phyloP scores from a whole-genome alignment of 768 basidiomycete genomes.

The Trametes maxima region DNA sequence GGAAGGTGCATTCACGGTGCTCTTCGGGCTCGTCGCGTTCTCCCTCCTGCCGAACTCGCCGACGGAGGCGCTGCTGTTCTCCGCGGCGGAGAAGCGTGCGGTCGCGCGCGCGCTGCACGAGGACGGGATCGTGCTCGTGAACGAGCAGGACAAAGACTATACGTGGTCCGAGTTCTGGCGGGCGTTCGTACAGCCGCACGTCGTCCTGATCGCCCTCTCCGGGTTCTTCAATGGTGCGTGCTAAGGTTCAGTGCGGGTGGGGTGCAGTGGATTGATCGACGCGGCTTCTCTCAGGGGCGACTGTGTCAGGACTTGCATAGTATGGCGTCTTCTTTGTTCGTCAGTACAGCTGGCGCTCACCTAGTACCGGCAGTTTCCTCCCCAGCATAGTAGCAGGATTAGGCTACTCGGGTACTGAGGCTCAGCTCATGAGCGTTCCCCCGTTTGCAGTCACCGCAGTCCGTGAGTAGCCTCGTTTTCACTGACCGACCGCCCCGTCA shows the following conservation, averaged over 20 bases:
- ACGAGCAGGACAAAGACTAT: constrained; percentile 11
- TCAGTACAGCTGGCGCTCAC: neutral
- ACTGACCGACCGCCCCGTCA: neutral
- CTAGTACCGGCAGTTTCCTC: constrained; percentile 23
- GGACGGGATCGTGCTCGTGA: constrained; percentile 15
- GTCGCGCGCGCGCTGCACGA: constrained; percentile 13
- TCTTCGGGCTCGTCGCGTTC: constrained; percentile 56
- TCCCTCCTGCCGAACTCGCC: constrained; percentile 45
- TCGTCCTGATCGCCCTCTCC: constrained; percentile 11
- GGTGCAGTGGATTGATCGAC: neutral
- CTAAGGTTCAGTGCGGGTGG: constrained; percentile 12
- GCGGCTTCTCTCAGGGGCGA: constrained; percentile 8
- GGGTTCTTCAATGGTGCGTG: constrained; percentile 47
- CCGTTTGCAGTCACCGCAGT: constrained; percentile 36
- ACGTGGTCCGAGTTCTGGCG: constrained; percentile 9
- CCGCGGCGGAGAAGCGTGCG: constrained; percentile 17
- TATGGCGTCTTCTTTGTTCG: constrained; percentile 3
- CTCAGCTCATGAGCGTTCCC: constrained; percentile 38
- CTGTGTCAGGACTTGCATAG: constrained; percentile 31
- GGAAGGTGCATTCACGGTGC: constrained; percentile 64
- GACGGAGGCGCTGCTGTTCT: constrained; percentile 9
- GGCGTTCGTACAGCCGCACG: constrained; percentile 19
- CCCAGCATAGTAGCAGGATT: constrained; percentile 32
- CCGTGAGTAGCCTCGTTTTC: constrained; percentile 12
- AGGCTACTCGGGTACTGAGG: constrained; percentile 29